phyloP scores from a whole-genome alignment of 345 rosid genomes.

The Psidium friedrichsthalianum region DNA sequence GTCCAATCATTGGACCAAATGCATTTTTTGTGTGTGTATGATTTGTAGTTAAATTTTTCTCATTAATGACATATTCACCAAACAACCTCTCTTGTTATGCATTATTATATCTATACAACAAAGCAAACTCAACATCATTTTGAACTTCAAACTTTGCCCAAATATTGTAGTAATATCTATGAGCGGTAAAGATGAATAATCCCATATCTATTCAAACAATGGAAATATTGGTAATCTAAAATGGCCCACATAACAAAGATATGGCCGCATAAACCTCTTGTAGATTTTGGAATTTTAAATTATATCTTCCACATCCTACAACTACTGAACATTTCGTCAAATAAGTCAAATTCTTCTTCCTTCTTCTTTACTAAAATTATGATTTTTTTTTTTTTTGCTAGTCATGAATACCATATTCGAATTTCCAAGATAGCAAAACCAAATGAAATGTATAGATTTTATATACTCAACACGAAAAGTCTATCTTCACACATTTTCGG shows the following conservation, averaged over 20 bases:
- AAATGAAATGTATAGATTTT: background rate
- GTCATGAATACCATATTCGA: background rate
- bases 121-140: background rate
- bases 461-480: background rate
- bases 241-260: background rate
- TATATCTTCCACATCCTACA: background rate
- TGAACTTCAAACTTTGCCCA: background rate
- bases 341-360: background rate
- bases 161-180: background rate
- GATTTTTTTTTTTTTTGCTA: background rate
- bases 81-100: background rate
- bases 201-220: background rate
- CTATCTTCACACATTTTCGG: background rate
- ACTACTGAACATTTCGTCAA: background rate
- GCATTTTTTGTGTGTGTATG: too few relatives aligned
- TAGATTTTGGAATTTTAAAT: background rate
- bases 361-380: background rate
- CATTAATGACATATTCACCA: too few relatives aligned
- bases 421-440: background rate
- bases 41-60: too few relatives aligned
- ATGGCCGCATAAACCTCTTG: background rate
- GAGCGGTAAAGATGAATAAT: background rate
- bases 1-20: too few relatives aligned
- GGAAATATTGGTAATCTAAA: background rate
- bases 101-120: background rate